Evolutionary conservation across 352 stramenopile genomes (phyloP), one percentile per base, ranked within the genome.

Genomic region (Halophytophthora polymorphica): DNA sequence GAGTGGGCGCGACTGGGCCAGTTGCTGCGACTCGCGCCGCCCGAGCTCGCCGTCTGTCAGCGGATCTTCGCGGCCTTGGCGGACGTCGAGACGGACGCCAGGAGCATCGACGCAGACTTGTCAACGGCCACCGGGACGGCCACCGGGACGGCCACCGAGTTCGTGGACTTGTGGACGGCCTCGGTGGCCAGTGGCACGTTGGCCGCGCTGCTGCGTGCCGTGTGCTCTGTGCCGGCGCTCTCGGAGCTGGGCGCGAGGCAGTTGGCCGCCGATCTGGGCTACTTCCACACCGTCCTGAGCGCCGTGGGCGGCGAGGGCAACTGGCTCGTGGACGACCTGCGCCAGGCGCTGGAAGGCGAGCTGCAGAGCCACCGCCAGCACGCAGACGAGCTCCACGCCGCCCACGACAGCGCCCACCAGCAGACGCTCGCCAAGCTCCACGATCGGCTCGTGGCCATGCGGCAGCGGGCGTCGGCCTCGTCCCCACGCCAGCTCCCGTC

Each of bases 201-300:
- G 25, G 81, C 84, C 2, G 61, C 67, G 8, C 58, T 89, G 40
- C 52, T 92, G 37, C 61, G 59, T 5, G 70, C 56, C 1, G 64
- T 93, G 3, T 72, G 66, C 28, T 69, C 67, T 35, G 90, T 94
- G 54, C 66, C 76, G 7, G 33, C 60, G 45, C 58, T 94, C 15
- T 87, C 82, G 28, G 55, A 75, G n/a, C 55, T 76, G 13, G 84
- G 81, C 2, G 64, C 66, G 1, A 58, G 69, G 43, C 82, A 94
- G 43, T 54, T 94, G 15, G 71, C 57, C 45, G 81, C 77, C 2
- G 84, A 94, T 42, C 23, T 93, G 36, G 68, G 66, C 31, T 94
- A 94, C 52, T 90, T 93, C 35, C 61, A 86, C 53, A 94, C 91
- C 45, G 80, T 93, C 12, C 55, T 92, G 36, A 87, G 68, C 42